A percentile compares a stretch with the other conserved stretches of the same genome.
phyloP scores from a whole-genome alignment of 2,329 filamentous ascomycete genomes.

The Alternaria sp. region DNA sequence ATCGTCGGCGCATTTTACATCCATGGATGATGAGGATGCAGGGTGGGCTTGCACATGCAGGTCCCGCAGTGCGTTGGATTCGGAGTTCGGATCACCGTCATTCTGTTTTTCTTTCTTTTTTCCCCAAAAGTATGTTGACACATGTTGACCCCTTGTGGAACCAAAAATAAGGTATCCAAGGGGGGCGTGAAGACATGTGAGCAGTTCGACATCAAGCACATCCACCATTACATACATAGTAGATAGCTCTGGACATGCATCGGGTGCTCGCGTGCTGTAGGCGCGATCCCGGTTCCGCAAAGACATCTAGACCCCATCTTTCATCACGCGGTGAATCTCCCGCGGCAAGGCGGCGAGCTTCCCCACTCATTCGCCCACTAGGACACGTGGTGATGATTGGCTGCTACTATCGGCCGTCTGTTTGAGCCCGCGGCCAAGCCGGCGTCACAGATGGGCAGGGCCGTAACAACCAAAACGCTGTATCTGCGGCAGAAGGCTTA shows the following conservation, averaged over 20 bases:
- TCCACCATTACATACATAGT: background rate
- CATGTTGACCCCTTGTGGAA: background rate
- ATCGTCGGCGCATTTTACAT: constrained; percentile 10
- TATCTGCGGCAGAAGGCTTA: constrained; percentile 5
- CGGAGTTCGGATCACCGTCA: background rate
- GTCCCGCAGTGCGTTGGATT: constrained; percentile 1
- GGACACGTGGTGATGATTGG: constrained; percentile 27
- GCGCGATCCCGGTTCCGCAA: background rate
- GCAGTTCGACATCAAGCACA: background rate
- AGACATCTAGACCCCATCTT: constrained; percentile 12
- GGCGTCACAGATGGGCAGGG: constrained; percentile 23
- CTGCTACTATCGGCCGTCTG: constrained; percentile 9
- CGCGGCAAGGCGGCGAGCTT: constrained; percentile 11
- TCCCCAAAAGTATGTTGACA: background rate
- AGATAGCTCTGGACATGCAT: background rate
- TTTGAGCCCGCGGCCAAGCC: constrained; percentile 6
- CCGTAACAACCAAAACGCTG: constrained; percentile 17
- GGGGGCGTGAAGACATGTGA: background rate
- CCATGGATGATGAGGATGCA: constrained; percentile 4
- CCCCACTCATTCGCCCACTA: constrained; percentile 13
- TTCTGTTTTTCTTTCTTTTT: background rate
- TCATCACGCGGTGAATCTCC: constrained; percentile 16
- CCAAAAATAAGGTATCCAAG: background rate
- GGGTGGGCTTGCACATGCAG: background rate
- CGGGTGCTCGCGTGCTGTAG: constrained; percentile 17